Conservation (phyloP, 1,284 basidiomycete species). For the Boletus sp. region DNA sequence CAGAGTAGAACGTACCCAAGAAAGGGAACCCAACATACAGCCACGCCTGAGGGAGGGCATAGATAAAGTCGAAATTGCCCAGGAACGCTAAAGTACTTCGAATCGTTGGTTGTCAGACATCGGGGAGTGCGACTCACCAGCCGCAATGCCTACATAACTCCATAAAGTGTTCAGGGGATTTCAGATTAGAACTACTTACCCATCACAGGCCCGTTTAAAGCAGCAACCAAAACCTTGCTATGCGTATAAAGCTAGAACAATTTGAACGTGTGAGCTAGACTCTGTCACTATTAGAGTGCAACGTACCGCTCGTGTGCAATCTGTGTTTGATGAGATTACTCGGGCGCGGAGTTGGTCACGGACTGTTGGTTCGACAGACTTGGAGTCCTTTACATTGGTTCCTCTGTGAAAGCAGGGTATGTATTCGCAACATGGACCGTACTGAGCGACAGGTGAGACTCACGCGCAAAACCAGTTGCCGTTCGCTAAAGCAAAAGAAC, state of each 20-base stretch:
- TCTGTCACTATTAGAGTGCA: not conserved
- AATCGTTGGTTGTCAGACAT: not conserved
- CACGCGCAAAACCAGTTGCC: slow-evolving; percentile 73
- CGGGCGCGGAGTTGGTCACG: slow-evolving; percentile 43
- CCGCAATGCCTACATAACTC: slow-evolving; percentile 52
- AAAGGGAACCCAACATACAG: slow-evolving; percentile 64
- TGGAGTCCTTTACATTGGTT: slow-evolving; percentile 45
- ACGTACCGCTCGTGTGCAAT: slow-evolving; percentile 59
- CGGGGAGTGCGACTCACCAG: slow-evolving; percentile 39
- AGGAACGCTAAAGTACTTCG: slow-evolving; percentile 47
- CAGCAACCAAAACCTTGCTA: slow-evolving; percentile 61
- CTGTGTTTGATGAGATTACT: slow-evolving; percentile 51
- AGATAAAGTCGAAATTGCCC: slow-evolving; percentile 72
- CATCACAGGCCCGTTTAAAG: slow-evolving; percentile 70
- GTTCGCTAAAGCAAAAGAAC: slow-evolving; percentile 39
- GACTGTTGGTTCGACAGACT: slow-evolving; percentile 27
- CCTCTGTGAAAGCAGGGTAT: slow-evolving; percentile 36
- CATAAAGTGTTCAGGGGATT: slow-evolving; percentile 3
- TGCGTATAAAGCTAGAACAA: slow-evolving; percentile 55
- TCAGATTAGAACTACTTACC: slow-evolving; percentile 35
- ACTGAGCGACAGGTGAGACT: slow-evolving; percentile 24
- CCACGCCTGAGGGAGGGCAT: slow-evolving; percentile 59
- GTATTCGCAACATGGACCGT: not conserved
- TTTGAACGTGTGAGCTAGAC: not conserved
- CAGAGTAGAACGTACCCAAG: slow-evolving; percentile 44